A percentile compares a stretch with the other conserved stretches of the same genome.
Conservation (phyloP, 2,329 filamentous ascomycete species). For the Pezicula neosporulosa region DNA sequence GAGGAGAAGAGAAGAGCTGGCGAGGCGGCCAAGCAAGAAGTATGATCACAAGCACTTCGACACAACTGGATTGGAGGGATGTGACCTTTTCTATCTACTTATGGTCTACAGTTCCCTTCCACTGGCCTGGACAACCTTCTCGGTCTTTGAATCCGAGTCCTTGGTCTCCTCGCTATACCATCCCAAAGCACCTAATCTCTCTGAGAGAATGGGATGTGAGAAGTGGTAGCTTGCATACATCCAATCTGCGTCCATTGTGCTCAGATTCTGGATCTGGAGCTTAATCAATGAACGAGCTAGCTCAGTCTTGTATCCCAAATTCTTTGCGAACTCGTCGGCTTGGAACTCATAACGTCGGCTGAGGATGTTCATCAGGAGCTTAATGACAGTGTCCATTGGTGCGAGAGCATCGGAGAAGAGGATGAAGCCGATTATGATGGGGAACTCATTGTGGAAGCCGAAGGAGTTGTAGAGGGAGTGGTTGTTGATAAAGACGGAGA, state of each 20-base stretch:
- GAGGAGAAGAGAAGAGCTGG: constrained; percentile 14
- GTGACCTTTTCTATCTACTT: constrained; percentile 9
- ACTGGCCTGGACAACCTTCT: constrained; percentile 64
- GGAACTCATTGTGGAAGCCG: constrained; percentile 77
- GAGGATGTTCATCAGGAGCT: constrained; percentile 93
- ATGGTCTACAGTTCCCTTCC: constrained; percentile 68
- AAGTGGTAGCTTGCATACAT: constrained; percentile 98
- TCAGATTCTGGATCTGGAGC: constrained; percentile 96
- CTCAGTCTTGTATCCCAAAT: constrained; percentile 79
- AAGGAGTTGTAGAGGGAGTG: constrained; percentile 85
- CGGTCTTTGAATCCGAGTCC: constrained; percentile 37
- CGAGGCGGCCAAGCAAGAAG: constrained; percentile 9
- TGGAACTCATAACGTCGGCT: constrained; percentile 95
- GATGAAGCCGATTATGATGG: constrained; percentile 95
- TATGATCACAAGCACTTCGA: neutral
- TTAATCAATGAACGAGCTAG: constrained; percentile 89
- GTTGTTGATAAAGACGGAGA: constrained; percentile 98
- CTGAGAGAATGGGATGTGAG: constrained; percentile 93
- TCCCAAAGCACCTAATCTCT: constrained; percentile 84
- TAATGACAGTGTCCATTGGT: constrained; percentile 91
- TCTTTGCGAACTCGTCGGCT: constrained; percentile 84
- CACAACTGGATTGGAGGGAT: neutral
- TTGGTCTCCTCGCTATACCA: constrained; percentile 69
- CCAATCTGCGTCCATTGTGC: constrained; percentile 98
- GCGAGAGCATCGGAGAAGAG: constrained; percentile 95